Base-by-base conservation (phyloP, 2,329 filamentous ascomycete species). In the Chrysosphaeria jannelii region DNA sequence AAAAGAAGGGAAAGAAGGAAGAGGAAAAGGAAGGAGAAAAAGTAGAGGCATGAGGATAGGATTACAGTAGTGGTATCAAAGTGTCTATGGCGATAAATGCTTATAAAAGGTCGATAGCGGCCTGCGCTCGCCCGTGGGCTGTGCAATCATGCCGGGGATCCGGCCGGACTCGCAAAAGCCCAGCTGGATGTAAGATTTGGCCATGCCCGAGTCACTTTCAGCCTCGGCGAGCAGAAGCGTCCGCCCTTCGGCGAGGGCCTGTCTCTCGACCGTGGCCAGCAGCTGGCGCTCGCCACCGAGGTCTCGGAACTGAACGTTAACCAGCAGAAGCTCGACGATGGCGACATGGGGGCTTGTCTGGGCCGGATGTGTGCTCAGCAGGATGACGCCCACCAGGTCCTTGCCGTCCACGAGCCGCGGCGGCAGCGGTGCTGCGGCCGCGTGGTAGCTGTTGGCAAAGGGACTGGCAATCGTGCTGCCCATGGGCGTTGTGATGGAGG, bases 71-170 rank as follows among this genome's bases (percentile, higher is more conserved):
- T 10, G n/a, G n/a, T n/a, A n/a, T n/a, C n/a, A n/a, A n/a, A n/a
- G n/a, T n/a, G n/a, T n/a, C n/a, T n/a, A n/a, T n/a, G n/a, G n/a
- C n/a, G 16, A 5, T 22, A 66, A 40, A 27, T 57, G 47, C 39
- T 64, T 65, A 38, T 62, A 66, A 33, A 62, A 59, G 32, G 62
- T 57, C 1, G 51, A 48, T 24, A 50, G 51, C 29, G 52, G 51
- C 30, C 47, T 50, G 25, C 55, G 37, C 21, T 46, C 47, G 13
- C 53, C 48, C 8, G 44, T 43, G 10, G 52, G 52, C 20, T 25
- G 30, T 26, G 52, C 40, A 23, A 45, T 49, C 39, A 54, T 61
- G 21, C 46, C 46, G 10, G 57, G 57, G 15, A 68, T 48, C 23
- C 45, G 49, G 13, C 61, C 60, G 10, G 56, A 38, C 35, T 54